Percentiles rank a stretch among this genome's conserved stretches.
Evolutionary conservation across 2,329 filamentous ascomycete species (phyloP).

Genomic region (Sarocladiaceae sp.): DNA sequence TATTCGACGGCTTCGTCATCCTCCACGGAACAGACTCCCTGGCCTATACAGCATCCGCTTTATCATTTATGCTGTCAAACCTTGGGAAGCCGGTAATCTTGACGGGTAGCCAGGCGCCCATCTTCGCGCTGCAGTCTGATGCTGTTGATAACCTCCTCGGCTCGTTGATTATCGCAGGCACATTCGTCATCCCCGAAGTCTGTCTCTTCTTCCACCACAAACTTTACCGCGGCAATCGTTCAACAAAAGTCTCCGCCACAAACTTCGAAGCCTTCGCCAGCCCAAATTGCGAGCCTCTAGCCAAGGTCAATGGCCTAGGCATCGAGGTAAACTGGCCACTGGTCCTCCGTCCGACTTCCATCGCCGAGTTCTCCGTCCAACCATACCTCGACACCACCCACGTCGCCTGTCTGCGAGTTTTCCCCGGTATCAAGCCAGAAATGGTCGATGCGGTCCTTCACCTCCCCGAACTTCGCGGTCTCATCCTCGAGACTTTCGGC

Average conservation of each 20-base stretch:
- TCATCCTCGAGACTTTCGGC: constrained; percentile 89
- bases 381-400: constrained; percentile 79
- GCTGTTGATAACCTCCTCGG: constrained; percentile 87
- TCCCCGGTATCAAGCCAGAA: constrained; percentile 88
- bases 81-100: constrained; percentile 88
- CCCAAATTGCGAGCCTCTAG: constrained; percentile 80
- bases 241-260: constrained; percentile 82
- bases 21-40: constrained; percentile 89
- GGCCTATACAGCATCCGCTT: constrained; percentile 81
- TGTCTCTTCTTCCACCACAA: constrained; percentile 92
- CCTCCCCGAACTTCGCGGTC: constrained; percentile 70
- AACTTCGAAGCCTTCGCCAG: constrained; percentile 84
- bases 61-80: constrained; percentile 91
- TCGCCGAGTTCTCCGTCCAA: constrained; percentile 71
- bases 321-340: constrained; percentile 79
- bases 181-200: constrained; percentile 90
- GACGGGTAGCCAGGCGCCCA: constrained; percentile 78
- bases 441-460: constrained; percentile 84
- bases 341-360: constrained; percentile 67
- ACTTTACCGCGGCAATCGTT: constrained; percentile 82
- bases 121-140: constrained; percentile 87
- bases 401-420: constrained; percentile 84
- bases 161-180: constrained; percentile 83
- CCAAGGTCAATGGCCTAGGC: constrained; percentile 74
- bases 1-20: constrained; percentile 88